Conservation (phyloP, 2,329 filamentous ascomycete genomes). For the Aspergillus fumigatus region DNA sequence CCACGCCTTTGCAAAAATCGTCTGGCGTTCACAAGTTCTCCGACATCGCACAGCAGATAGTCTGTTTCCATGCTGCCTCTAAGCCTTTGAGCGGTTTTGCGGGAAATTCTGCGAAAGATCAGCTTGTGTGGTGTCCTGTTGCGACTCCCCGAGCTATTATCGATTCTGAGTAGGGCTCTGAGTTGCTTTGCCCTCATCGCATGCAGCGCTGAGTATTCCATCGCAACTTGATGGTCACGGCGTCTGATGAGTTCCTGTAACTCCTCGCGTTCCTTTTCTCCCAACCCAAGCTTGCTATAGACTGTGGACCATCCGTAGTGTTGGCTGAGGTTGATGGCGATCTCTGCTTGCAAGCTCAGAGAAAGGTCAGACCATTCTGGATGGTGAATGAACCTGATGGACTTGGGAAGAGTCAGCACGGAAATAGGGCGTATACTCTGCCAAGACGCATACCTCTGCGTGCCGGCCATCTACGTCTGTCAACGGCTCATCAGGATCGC, state of each 20-base stretch:
- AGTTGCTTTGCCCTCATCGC: constrained; percentile 35
- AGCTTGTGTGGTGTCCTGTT: constrained; percentile 23
- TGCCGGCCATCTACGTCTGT: not conserved
- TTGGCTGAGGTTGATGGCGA: constrained; percentile 29
- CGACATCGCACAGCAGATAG: constrained; percentile 25
- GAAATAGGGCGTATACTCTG: not conserved
- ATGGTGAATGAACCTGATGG: constrained; percentile 4
- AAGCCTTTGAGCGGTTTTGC: constrained; percentile 13
- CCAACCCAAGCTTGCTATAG: constrained; percentile 23
- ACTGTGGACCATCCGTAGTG: constrained; percentile 16
- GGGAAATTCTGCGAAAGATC: constrained; percentile 24
- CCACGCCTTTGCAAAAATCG: constrained; percentile 26
- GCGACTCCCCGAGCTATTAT: constrained; percentile 25
- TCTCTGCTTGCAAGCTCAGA: constrained; percentile 31
- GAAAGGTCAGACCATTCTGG: constrained; percentile 32
- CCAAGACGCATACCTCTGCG: constrained; percentile 4
- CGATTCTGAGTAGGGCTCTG: constrained; percentile 25
- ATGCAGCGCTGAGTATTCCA: constrained; percentile 25
- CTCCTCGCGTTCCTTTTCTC: constrained; percentile 15
- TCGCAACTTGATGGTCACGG: constrained; percentile 23
- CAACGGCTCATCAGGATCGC: constrained; percentile 12
- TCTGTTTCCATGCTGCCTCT: constrained; percentile 11
- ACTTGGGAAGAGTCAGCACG: constrained; percentile 1
- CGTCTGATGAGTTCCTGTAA: constrained; percentile 12
- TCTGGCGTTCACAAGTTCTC: constrained; percentile 29